Evolutionary conservation across 2,329 filamentous ascomycete genomes (phyloP).

Genomic region (Esteya vermicola): DNA sequence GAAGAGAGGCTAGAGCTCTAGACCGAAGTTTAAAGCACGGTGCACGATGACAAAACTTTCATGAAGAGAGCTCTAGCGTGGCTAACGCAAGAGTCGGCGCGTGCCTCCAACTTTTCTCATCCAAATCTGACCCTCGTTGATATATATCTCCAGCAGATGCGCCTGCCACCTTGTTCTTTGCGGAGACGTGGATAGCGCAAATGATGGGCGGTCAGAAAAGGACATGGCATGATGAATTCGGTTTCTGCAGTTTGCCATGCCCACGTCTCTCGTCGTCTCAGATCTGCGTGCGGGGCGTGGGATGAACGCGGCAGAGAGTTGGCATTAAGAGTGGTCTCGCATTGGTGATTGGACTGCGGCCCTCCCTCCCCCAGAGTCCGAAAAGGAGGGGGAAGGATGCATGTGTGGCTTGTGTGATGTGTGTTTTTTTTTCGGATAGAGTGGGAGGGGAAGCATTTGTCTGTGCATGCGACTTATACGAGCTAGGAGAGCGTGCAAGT

Average conservation of each 20-base stretch:
- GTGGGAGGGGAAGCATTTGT: background rate
- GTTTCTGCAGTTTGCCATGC: background rate
- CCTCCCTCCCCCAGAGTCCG: background rate
- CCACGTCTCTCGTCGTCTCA: no score
- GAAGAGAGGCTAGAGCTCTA: background rate
- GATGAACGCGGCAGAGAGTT: no score
- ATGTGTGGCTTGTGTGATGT: background rate
- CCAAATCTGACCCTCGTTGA: background rate
- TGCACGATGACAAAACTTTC: no score
- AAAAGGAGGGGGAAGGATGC: background rate
- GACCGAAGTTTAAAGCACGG: no score
- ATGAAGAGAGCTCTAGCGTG: background rate
- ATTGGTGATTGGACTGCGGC: background rate
- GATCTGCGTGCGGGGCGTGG: no score
- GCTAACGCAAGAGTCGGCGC: no score
- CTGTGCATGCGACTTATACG: no score
- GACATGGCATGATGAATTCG: no score
- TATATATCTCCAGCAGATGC: slow-evolving; percentile 1
- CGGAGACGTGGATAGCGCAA: background rate
- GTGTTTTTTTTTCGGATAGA: background rate
- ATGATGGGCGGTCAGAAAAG: background rate
- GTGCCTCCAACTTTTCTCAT: background rate
- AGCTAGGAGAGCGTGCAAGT: background rate
- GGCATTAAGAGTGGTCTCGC: no score
- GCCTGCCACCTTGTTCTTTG: slow-evolving; percentile 4